Evolutionary conservation across 2,329 filamentous ascomycete genomes (phyloP).

Genomic region (Saccharata proteae): DNA sequence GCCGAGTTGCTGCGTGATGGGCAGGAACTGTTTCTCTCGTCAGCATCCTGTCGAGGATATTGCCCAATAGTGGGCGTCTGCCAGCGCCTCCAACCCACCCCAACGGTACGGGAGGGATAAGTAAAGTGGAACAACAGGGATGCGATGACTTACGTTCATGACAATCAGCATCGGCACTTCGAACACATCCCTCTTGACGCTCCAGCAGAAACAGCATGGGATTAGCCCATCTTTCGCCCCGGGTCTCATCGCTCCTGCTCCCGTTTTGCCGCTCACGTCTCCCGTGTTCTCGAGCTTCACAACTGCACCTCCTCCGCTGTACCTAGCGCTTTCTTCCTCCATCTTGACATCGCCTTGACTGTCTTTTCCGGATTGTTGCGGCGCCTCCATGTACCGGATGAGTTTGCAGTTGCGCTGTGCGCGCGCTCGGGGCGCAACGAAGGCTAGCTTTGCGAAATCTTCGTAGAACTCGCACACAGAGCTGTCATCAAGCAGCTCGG

Average conservation of each 20-base stretch:
- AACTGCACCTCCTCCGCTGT: slow-evolving; percentile 4
- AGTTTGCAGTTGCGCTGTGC: slow-evolving; percentile 76
- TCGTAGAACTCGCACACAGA: slow-evolving; percentile 92
- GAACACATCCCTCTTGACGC: slow-evolving; percentile 90
- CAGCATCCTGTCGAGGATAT: no score
- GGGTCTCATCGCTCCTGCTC: slow-evolving; percentile 53
- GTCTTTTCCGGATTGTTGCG: slow-evolving; percentile 20
- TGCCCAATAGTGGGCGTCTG: no score
- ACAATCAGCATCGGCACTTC: slow-evolving; percentile 98
- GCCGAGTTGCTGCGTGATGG: no score
- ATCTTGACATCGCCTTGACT: slow-evolving; percentile 11
- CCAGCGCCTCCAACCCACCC: no score
- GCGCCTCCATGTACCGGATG: slow-evolving; percentile 63
- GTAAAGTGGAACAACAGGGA: no score
- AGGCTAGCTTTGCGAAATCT: slow-evolving; percentile 84
- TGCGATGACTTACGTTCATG: slow-evolving; percentile 95
- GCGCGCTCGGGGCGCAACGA: slow-evolving; percentile 77
- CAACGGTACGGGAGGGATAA: no score
- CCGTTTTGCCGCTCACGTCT: no score
- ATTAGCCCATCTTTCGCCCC: slow-evolving; percentile 78
- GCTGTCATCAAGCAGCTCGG: slow-evolving; percentile 86
- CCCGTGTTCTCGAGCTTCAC: slow-evolving; percentile 13
- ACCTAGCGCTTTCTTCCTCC: slow-evolving; percentile 6
- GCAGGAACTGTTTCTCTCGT: no score
- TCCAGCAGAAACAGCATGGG: slow-evolving; percentile 93